Conservation (phyloP, 139 green algal genomes). For the Coelastrella sp. region DNA sequence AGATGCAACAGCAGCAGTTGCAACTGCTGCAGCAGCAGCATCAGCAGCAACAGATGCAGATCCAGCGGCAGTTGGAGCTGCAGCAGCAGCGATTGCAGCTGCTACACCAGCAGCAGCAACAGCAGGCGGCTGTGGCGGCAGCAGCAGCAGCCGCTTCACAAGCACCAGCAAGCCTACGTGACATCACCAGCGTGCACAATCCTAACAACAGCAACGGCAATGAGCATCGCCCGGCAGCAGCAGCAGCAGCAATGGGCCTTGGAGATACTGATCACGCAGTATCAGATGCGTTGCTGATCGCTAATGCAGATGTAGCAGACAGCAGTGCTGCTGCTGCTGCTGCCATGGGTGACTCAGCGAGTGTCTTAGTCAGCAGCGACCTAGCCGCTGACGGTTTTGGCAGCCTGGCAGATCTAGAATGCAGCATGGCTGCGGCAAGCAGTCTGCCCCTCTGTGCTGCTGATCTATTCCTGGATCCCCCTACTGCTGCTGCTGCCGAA, state of each 20-base stretch:
- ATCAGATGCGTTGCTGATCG: background rate
- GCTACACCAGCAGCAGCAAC: background rate
- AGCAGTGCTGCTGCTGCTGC: constrained; percentile 1
- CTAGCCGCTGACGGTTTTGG: background rate
- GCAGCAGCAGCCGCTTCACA: background rate
- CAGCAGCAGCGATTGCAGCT: background rate
- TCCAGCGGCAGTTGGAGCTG: background rate
- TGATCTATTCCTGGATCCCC: background rate
- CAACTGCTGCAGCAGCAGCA: constrained; percentile 25
- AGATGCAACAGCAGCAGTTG: background rate
- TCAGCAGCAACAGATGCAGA: background rate
- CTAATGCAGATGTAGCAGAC: background rate
- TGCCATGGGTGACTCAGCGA: background rate
- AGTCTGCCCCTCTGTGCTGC: background rate
- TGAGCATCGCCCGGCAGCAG: background rate
- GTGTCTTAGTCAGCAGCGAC: background rate
- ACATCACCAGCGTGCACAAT: constrained; percentile 2
- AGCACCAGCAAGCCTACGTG: background rate
- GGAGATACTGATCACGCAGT: background rate
- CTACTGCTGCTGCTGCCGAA: background rate
- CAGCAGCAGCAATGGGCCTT: background rate
- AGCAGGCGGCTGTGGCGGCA: background rate
- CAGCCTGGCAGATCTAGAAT: background rate
- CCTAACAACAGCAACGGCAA: too few relatives aligned
- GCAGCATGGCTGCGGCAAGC: background rate